These are phyloP conservation scores for Amaranthus hypochondriacus DNA, from an alignment of 148 eudicot species.

Conservation along the genomic window DNA sequence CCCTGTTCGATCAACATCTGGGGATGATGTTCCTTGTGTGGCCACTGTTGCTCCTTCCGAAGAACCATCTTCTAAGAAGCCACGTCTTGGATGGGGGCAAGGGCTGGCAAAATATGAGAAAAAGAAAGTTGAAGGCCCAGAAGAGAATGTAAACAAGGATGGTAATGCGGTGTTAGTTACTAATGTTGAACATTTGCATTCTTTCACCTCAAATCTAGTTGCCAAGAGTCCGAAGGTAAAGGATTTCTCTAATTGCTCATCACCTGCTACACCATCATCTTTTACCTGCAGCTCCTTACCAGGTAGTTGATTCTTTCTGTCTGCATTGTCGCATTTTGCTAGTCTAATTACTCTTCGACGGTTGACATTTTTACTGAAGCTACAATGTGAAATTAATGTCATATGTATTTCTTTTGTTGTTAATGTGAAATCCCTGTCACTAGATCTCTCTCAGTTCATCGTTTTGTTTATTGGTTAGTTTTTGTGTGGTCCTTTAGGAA, in stretches of 20 bases:
- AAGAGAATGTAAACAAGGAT: constrained; percentile 42
- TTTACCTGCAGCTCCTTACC: constrained; percentile 79
- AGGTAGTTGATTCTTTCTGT: constrained; percentile 38
- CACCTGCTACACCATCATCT: constrained; percentile 82
- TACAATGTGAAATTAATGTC: background rate
- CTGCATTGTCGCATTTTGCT: background rate
- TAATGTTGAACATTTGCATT: constrained; percentile 38
- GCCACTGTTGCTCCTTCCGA: no score
- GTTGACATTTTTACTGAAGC: background rate
- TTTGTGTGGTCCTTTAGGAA: background rate
- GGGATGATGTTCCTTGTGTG: no score
- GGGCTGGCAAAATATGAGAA: no score
- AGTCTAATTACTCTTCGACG: background rate
- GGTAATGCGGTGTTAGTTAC: constrained; percentile 24
- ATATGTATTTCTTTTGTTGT: background rate
- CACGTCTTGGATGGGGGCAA: no score
- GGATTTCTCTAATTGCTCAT: constrained; percentile 58
- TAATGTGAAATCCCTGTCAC: background rate
- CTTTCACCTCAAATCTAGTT: constrained; percentile 35
- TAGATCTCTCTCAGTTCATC: background rate
- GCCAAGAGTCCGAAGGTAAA: constrained; percentile 54
- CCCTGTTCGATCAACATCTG: no score
- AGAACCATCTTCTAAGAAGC: no score
- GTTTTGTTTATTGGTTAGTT: background rate
- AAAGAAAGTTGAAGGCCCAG: constrained; percentile 69